Base-by-base conservation (phyloP, 148 eudicot genomes). In the Camellia lanceoleosa region DNA sequence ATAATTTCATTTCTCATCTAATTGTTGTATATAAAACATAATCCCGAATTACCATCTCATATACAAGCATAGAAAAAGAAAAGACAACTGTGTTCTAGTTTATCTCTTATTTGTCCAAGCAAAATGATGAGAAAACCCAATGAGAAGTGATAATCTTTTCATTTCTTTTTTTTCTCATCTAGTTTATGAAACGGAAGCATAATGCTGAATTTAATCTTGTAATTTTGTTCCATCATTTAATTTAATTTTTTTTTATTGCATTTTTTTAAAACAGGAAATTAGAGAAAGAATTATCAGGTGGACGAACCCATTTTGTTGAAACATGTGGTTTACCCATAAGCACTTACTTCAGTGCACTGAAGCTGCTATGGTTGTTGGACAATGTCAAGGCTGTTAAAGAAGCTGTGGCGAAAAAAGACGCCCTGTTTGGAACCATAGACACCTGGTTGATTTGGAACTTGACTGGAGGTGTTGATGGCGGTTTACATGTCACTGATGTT, bases 371-470 rank as follows among this genome's bases (percentile, higher is more conserved):
- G 99, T 78, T 97, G 73, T 47, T 97, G 74, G 98, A 94, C 78
- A 97, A 97, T 76, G 95, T 97, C 14, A 91, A 88, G 63, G 87
- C 83, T 30, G 98, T 97, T 20, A 87, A 86, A 83, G 81, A 89
- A 71, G 93, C 99, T 76, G 89, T 97, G 15, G 77, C 87, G n/a
- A 82, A 71, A 49, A 91, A 91, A 16, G 99, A 97, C 87, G 97
- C 97, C 55, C 87, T 97, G 16, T 97, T 97, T 78, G 99, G 99
- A 86, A 97, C 99, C 30, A 89, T 97, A 20, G 99, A 97, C 78
- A 85, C 97, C 51, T 97, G 99, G 99, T 83, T 94, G 80, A 94
- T 97, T 46, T 97, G 99, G 99, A 97, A 97, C 71, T 20, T 97
- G 67, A 97, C 99, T 5, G 99, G 99, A 71, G 99, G 98, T 47